Conservation (phyloP, 2,329 filamentous ascomycete species). For the Aspergillus neotritici region DNA sequence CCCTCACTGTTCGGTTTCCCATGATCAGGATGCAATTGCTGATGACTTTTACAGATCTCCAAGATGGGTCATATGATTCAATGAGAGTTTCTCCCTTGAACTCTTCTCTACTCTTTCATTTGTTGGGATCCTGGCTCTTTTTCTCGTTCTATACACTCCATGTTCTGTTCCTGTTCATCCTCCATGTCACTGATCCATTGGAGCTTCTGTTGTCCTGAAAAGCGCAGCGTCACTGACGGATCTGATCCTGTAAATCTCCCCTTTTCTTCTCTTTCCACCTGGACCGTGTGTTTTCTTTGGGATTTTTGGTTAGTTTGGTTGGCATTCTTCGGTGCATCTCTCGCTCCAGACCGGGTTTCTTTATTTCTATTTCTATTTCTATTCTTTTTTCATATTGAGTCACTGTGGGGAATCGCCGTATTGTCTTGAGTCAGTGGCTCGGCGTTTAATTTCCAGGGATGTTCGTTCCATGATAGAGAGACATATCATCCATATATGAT, state of each 20-base stretch:
- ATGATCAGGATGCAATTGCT: constrained; percentile 1
- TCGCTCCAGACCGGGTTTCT: constrained; percentile 1
- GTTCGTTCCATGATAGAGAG: no score
- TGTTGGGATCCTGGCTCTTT: constrained; percentile 3
- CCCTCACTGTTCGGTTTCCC: constrained; percentile 2
- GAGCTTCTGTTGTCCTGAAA: not conserved
- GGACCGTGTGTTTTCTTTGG: constrained; percentile 3
- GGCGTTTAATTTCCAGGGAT: no score
- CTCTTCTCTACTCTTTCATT: constrained; percentile 1
- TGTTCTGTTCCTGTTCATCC: not conserved
- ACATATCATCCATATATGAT: no score
- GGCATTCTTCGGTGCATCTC: constrained; percentile 1
- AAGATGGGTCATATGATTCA: constrained; percentile 77
- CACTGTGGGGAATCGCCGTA: no score
- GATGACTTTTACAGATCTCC: constrained; percentile 56
- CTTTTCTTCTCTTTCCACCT: not conserved
- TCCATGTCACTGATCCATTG: no score
- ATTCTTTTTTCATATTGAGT: not conserved
- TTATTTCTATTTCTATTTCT: not conserved
- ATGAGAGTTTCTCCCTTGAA: constrained; percentile 19
- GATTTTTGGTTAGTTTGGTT: constrained; percentile 1
- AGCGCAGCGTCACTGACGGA: not conserved
- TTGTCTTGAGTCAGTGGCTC: no score
- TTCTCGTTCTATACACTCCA: not conserved
- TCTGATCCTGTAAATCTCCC: not conserved